Percentiles rank a stretch among this genome's conserved stretches.
These are phyloP conservation scores for Dryadomyces quercus-mongolicae DNA, from an alignment of 2,329 filamentous ascomycete genomes.

Conservation along the genomic window DNA sequence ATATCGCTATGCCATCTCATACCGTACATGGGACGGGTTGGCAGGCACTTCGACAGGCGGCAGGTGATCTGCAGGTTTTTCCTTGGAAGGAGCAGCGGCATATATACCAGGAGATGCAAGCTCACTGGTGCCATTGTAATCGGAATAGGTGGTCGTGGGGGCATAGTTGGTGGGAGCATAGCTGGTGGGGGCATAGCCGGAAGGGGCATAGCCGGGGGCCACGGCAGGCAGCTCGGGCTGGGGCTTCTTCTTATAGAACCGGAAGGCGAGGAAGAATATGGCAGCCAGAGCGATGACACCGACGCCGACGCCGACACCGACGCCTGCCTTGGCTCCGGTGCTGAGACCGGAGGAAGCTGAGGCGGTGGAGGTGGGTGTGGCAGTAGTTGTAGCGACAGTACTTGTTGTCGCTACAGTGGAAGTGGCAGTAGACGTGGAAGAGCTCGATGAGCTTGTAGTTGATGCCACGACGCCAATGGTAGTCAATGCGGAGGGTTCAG, in stretches of 20 bases:
- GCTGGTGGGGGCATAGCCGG: neutral
- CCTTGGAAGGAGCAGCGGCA: too few relatives aligned
- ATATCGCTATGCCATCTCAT: too few relatives aligned
- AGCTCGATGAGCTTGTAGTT: neutral
- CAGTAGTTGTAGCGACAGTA: neutral
- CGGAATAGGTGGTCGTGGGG: neutral
- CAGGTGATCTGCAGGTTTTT: too few relatives aligned
- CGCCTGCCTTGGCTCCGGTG: slow-evolving; percentile 2
- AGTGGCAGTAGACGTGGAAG: neutral
- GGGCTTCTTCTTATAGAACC: neutral
- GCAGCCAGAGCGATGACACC: neutral
- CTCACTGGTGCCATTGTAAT: too few relatives aligned
- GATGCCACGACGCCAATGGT: slow-evolving; percentile 12
- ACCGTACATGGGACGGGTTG: too few relatives aligned
- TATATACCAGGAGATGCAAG: too few relatives aligned
- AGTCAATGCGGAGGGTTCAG: slow-evolving; percentile 7
- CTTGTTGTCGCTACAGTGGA: neutral
- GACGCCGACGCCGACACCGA: slow-evolving; percentile 7
- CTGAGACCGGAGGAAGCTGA: neutral
- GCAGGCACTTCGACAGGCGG: too few relatives aligned
- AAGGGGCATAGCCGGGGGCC: neutral
- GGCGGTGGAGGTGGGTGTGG: neutral
- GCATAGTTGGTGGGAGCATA: too few relatives aligned
- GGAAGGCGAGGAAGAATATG: neutral
- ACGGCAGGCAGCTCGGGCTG: neutral